Evolutionary conservation across 305 asterid species (phyloP).

Genomic region (Plantago lanceolata): DNA sequence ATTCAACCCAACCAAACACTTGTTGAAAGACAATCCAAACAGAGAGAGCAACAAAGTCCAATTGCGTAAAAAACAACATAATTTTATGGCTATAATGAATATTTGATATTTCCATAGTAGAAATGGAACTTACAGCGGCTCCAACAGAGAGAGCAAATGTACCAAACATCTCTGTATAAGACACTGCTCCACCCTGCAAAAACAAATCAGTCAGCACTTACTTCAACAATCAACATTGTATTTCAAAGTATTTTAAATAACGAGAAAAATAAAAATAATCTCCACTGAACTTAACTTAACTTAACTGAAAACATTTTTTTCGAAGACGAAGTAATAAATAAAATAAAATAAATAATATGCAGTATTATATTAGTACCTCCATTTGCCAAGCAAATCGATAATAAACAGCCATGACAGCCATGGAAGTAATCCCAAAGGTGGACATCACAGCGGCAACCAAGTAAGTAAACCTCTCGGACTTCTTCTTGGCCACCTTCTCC

Average conservation of each 20-base stretch:
- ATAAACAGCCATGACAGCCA: constrained; percentile 77
- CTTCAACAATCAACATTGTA: no score
- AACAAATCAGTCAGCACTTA: background rate
- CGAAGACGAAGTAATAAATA: background rate
- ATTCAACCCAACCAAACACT: no score
- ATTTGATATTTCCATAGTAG: no score
- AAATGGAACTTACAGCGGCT: constrained; percentile 75
- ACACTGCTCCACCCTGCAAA: constrained; percentile 73
- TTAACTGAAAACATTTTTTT: no score
- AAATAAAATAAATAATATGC: background rate
- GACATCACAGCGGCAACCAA: constrained; percentile 94
- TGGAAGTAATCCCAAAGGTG: constrained; percentile 71
- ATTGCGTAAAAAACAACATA: no score
- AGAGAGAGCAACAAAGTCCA: no score
- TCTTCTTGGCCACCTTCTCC: constrained; percentile 65
- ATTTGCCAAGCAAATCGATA: constrained; percentile 84
- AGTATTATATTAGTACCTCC: constrained; percentile 48
- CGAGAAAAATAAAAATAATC: no score
- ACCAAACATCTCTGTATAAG: constrained; percentile 78
- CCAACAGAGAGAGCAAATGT: constrained; percentile 93
- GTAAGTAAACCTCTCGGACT: constrained; percentile 76
- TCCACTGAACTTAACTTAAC: no score
- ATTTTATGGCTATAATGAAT: no score
- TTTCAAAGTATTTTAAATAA: no score
- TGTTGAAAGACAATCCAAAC: no score